phyloP scores from a whole-genome alignment of 306 rosid species.

The Arachis hypogaea region DNA sequence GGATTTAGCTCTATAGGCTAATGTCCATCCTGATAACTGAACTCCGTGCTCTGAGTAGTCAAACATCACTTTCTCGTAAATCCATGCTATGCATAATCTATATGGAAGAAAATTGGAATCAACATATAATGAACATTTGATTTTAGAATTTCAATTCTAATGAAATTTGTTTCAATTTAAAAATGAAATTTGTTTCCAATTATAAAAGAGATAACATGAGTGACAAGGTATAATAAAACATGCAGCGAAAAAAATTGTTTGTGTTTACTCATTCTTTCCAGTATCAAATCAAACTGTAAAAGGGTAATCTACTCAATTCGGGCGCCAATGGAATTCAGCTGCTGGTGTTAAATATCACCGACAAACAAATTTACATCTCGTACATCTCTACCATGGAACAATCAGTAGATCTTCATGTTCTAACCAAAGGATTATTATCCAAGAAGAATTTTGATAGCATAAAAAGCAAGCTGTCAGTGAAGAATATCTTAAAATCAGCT shows the following conservation, averaged over 20 bases:
- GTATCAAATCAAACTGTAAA: conserved; percentile 1
- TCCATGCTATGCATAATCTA: conserved; percentile 32
- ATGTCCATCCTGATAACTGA: conserved; percentile 35
- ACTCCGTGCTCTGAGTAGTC: not conserved
- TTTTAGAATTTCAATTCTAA: conserved; percentile 2
- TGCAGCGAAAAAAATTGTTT: not conserved
- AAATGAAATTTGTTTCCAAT: not conserved
- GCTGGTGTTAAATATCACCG: too few species aligned
- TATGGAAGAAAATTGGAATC: conserved; percentile 5
- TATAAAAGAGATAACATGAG: not conserved
- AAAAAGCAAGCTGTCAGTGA: too few species aligned
- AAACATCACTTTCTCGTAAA: conserved; percentile 61
- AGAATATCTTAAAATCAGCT: too few species aligned
- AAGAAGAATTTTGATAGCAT: too few species aligned
- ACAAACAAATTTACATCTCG: too few species aligned
- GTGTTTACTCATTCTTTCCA: not conserved
- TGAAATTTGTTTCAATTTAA: not conserved
- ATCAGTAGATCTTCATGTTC: too few species aligned
- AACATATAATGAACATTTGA: not conserved
- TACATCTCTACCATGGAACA: too few species aligned
- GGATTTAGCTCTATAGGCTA: conserved; percentile 52
- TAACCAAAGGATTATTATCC: too few species aligned
- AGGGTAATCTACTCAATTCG: not conserved
- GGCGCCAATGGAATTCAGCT: not conserved
- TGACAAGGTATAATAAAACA: not conserved